These are phyloP conservation scores for Cinnamomum micranthum DNA, from an alignment of 164 flowering plant species.

Conservation along the genomic window DNA sequence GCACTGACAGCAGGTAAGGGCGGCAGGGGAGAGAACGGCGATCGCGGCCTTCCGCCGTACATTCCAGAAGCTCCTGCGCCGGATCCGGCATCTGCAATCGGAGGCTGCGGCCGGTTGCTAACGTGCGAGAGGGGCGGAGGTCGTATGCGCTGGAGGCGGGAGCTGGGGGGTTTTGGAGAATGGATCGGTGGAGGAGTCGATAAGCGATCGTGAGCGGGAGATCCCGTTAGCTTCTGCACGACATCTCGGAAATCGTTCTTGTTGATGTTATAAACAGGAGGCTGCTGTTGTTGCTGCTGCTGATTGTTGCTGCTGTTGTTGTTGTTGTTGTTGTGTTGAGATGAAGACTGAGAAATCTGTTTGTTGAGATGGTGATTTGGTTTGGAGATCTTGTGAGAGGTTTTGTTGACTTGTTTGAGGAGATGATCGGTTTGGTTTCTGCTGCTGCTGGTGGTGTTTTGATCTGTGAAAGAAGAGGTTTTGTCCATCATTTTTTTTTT, in stretches of 20 bases:
- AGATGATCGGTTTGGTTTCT: not conserved
- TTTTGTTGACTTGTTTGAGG: slow-evolving; percentile 12
- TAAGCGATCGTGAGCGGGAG: slow-evolving; percentile 38
- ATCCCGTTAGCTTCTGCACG: slow-evolving; percentile 93
- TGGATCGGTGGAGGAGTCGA: slow-evolving; percentile 40
- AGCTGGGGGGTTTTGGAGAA: slow-evolving; percentile 57
- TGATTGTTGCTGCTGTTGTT: not conserved
- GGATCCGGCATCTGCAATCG: not conserved
- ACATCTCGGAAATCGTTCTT: slow-evolving; percentile 89
- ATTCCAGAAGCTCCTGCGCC: not conserved
- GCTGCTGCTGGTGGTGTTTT: not conserved
- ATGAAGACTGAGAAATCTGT: not conserved
- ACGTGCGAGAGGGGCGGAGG: slow-evolving; percentile 86
- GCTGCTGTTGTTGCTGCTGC: slow-evolving; percentile 43
- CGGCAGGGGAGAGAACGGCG: slow-evolving; percentile 78
- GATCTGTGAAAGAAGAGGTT: no score
- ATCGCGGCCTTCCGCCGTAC: not conserved
- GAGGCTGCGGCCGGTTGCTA: slow-evolving; percentile 36
- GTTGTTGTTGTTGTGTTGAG: not conserved
- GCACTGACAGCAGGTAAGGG: slow-evolving; percentile 77
- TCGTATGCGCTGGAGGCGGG: slow-evolving; percentile 87
- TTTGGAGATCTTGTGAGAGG: slow-evolving; percentile 11
- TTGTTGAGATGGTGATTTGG: not conserved
- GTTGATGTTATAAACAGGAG: slow-evolving; percentile 92
- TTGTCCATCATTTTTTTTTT: no score